Conservation (phyloP, 2,329 filamentous ascomycete species). For the Spiromastix sp. region DNA sequence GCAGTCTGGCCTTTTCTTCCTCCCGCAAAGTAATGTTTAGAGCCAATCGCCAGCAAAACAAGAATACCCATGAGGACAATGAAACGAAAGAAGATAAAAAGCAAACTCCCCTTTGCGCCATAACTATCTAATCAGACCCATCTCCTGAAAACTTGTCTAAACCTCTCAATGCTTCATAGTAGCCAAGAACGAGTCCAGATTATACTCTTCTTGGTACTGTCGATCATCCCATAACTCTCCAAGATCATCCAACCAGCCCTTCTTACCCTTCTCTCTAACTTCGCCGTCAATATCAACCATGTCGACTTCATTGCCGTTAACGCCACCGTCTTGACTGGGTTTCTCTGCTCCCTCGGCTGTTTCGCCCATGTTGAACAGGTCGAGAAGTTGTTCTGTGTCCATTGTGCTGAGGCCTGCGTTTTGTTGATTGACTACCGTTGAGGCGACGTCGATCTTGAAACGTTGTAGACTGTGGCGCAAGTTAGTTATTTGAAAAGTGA, state of each 20-base stretch:
- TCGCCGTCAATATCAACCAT: conserved; percentile 93
- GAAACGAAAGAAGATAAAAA: neutral
- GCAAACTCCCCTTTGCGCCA: neutral
- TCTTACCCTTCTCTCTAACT: conserved; percentile 88
- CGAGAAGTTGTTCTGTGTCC: conserved; percentile 97
- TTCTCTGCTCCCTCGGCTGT: conserved; percentile 46
- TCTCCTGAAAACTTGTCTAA: conserved; percentile 4
- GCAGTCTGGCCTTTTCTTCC: neutral
- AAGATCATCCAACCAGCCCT: conserved; percentile 88
- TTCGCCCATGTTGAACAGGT: conserved; percentile 87
- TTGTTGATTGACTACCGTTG: conserved; percentile 97
- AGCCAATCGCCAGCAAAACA: neutral
- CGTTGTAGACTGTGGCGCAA: conserved; percentile 63
- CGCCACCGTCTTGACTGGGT: conserved; percentile 54
- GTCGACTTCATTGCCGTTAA: conserved; percentile 49
- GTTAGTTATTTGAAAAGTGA: conserved; percentile 5
- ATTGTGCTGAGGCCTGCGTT: conserved; percentile 90
- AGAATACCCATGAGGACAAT: neutral
- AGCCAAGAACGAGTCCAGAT: conserved; percentile 88
- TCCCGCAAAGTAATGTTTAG: neutral
- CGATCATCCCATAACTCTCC: conserved; percentile 95
- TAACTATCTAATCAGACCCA: neutral
- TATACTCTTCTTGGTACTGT: conserved; percentile 97
- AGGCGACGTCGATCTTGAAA: conserved; percentile 98
- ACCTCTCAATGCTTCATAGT: too few species aligned